These are phyloP conservation scores for Shiraia sp. DNA, from an alignment of 2,329 filamentous ascomycete genomes.

Conservation along the genomic window DNA sequence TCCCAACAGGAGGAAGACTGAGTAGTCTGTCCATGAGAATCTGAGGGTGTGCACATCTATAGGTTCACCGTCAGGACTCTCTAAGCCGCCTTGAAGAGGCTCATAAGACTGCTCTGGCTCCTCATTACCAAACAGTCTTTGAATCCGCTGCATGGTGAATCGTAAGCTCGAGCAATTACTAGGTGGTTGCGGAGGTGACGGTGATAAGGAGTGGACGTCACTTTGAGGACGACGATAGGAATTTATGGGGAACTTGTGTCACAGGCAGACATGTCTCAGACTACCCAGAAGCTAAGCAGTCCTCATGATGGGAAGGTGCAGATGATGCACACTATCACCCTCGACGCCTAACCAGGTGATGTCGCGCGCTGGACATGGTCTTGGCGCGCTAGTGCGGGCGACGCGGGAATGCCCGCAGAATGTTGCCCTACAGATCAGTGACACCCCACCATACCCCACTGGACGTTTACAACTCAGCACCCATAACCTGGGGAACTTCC, in stretches of 20 bases:
- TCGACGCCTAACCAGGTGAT: constrained; percentile 16
- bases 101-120: constrained; percentile 41
- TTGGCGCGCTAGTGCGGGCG: constrained; percentile 8
- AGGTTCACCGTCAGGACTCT: constrained; percentile 37
- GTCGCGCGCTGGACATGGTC: constrained; percentile 6
- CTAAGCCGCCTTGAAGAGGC: constrained; percentile 44
- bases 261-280: constrained; percentile 28
- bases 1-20: constrained; percentile 81
- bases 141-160: constrained; percentile 41
- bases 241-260: neutral
- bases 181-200: constrained; percentile 8
- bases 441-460: constrained; percentile 15
- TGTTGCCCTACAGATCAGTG: too few relatives aligned
- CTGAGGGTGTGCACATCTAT: constrained; percentile 30
- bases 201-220: constrained; percentile 13
- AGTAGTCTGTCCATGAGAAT: constrained; percentile 88
- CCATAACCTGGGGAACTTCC: neutral
- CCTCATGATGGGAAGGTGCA: constrained; percentile 22
- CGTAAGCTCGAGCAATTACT: constrained; percentile 2
- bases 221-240: neutral
- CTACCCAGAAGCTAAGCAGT: constrained; percentile 4
- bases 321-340: constrained; percentile 11
- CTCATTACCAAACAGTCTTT: constrained; percentile 28
- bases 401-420: too few relatives aligned
- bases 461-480: neutral